A percentile compares a stretch with the other conserved stretches of the same genome.
phyloP scores from a whole-genome alignment of 2,329 filamentous ascomycete species.

The Cordyceps farinosa region DNA sequence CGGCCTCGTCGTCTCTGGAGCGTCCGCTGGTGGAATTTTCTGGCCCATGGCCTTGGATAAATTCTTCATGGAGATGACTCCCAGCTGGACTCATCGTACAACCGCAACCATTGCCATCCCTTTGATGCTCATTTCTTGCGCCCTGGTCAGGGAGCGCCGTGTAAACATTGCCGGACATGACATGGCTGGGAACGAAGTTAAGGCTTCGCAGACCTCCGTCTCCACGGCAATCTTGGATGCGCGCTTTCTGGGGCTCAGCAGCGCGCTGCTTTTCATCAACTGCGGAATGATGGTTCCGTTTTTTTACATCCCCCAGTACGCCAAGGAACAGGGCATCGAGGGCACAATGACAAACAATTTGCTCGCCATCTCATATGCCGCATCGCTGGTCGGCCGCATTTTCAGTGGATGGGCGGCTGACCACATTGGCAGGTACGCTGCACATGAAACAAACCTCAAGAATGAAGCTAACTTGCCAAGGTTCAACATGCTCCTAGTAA shows the following conservation, averaged over 20 bases:
- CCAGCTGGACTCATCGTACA: conserved; percentile 22
- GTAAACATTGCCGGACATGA: conserved; percentile 19
- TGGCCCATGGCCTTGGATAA: conserved; percentile 29
- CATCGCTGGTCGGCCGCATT: conserved; percentile 51
- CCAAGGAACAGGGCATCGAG: conserved; percentile 43
- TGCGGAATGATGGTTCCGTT: conserved; percentile 31
- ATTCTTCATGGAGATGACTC: conserved; percentile 18
- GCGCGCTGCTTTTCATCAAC: conserved; percentile 27
- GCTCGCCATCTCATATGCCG: conserved; percentile 58
- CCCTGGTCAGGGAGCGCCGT: conserved; percentile 29
- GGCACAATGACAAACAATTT: conserved; percentile 55
- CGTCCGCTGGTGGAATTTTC: conserved; percentile 30
- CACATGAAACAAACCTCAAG: neutral
- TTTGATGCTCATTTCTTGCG: conserved; percentile 26
- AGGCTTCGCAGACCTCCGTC: conserved; percentile 17
- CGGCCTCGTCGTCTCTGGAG: conserved; percentile 30
- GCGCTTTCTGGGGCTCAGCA: conserved; percentile 24
- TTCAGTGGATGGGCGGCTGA: conserved; percentile 50
- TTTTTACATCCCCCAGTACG: conserved; percentile 46
- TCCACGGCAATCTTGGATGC: conserved; percentile 28
- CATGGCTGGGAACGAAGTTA: conserved; percentile 16
- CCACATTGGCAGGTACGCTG: conserved; percentile 38
- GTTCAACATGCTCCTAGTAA: conserved; percentile 40
- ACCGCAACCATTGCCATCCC: conserved; percentile 25
- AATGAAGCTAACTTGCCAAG: conserved; percentile 18